Percentiles rank a stretch among this genome's conserved stretches.
Evolutionary conservation across 345 rosid genomes (phyloP).

Genomic region (Raphanus raphanistrum): DNA sequence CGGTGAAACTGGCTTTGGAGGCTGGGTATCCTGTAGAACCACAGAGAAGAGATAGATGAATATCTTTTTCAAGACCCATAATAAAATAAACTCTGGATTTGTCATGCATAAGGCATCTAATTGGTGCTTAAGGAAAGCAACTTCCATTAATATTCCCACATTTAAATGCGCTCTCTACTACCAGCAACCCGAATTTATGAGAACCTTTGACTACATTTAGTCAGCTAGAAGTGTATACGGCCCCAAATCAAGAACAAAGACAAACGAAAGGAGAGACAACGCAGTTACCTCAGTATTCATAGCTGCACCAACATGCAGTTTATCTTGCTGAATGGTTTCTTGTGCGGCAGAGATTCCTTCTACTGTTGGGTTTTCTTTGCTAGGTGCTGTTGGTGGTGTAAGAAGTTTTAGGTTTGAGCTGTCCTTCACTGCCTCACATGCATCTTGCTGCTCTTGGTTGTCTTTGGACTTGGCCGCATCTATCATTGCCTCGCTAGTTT

Average conservation of each 20-base stretch:
- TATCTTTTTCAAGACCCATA: not conserved
- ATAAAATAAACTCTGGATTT: not conserved
- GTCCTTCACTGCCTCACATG: constrained; percentile 57
- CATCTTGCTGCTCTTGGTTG: constrained; percentile 40
- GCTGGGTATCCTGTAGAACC: constrained; percentile 56
- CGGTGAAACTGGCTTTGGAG: constrained; percentile 44
- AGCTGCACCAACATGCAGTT: constrained; percentile 45
- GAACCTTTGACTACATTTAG: constrained; percentile 8
- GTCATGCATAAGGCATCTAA: constrained; percentile 7
- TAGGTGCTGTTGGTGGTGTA: constrained; percentile 52
- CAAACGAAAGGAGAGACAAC: constrained; percentile 5
- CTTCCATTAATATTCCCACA: not conserved
- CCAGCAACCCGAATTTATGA: not conserved
- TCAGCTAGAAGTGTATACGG: not conserved
- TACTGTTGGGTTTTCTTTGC: constrained; percentile 54
- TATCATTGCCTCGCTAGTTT: constrained; percentile 67
- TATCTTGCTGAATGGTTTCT: constrained; percentile 34
- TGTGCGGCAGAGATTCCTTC: constrained; percentile 50
- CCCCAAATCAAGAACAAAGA: constrained; percentile 7
- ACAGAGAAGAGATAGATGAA: not conserved
- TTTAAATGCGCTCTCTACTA: not conserved
- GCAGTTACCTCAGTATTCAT: constrained; percentile 52
- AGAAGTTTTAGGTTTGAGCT: constrained; percentile 48
- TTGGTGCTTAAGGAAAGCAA: constrained; percentile 10
- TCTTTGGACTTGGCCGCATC: constrained; percentile 58